phyloP scores from a whole-genome alignment of 2,329 filamentous ascomycete species.

The Talaromyces funiculosus region DNA sequence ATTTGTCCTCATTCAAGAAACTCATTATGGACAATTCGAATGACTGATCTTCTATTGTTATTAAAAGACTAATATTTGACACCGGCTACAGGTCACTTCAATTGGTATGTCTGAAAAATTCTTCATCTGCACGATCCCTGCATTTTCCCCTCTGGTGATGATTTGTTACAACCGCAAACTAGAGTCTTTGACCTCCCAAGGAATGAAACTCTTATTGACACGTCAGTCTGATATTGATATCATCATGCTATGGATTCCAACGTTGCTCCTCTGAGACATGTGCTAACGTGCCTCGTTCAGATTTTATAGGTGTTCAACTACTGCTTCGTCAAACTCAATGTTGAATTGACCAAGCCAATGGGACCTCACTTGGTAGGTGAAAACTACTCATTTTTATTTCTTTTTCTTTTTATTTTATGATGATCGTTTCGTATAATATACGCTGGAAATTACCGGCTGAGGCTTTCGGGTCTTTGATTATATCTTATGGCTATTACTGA shows the following conservation, averaged over 20 bases:
- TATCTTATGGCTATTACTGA: constrained; percentile 72
- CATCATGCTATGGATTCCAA: neutral
- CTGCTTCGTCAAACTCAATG: neutral
- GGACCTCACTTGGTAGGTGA: constrained; percentile 22
- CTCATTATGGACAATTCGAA: neutral
- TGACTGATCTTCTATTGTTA: neutral
- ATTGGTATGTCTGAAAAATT: constrained; percentile 12
- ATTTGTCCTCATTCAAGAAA: neutral
- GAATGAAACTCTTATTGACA: constrained; percentile 79
- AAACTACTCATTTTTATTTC: neutral
- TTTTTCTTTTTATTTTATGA: constrained; percentile 37
- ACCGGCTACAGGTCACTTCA: neutral
- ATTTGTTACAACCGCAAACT: constrained; percentile 78
- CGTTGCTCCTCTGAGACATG: neutral
- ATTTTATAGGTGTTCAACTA: neutral
- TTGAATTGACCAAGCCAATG: neutral
- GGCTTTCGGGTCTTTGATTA: constrained; percentile 65
- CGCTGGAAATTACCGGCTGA: constrained; percentile 98
- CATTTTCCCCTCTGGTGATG: constrained; percentile 57
- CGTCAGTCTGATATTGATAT: constrained; percentile 76
- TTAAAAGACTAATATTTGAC: neutral
- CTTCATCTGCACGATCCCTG: constrained; percentile 14
- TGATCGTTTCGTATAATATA: constrained; percentile 59
- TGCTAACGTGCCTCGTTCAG: constrained; percentile 2
- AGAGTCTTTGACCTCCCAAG: constrained; percentile 87